These are phyloP conservation scores for Monosporascus sp. DNA, from an alignment of 2,329 filamentous ascomycete species.

Conservation along the genomic window DNA sequence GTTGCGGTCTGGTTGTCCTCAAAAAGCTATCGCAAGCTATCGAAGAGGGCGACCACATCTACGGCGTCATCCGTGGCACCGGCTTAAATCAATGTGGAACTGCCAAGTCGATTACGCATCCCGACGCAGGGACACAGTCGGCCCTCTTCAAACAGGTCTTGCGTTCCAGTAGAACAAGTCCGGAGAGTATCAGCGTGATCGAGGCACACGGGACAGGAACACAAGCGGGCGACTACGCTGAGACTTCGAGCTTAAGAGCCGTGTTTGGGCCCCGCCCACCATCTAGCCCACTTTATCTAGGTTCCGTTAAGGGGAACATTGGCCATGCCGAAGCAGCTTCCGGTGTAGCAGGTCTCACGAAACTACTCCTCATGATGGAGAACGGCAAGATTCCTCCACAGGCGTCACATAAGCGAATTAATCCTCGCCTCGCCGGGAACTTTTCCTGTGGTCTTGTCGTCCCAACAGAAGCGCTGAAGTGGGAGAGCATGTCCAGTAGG, in stretches of 20 bases:
- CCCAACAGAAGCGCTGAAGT: conserved; percentile 1
- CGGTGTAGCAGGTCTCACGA: conserved; percentile 19
- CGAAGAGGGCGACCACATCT: conserved; percentile 10
- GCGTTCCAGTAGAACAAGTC: conserved; percentile 49
- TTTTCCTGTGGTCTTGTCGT: conserved; percentile 1
- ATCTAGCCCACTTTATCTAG: conserved; percentile 37
- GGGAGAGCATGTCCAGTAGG: neutral
- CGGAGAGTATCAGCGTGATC: conserved; percentile 55
- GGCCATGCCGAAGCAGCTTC: conserved; percentile 23
- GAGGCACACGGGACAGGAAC: conserved; percentile 66
- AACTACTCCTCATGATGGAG: conserved; percentile 22
- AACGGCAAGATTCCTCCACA: conserved; percentile 16
- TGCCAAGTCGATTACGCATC: conserved; percentile 19
- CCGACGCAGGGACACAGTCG: conserved; percentile 12
- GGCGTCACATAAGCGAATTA: conserved; percentile 20
- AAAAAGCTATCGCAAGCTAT: conserved; percentile 9
- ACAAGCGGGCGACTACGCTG: conserved; percentile 58
- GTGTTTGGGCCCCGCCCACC: conserved; percentile 36
- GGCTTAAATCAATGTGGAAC: conserved; percentile 13
- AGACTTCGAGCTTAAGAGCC: conserved; percentile 36
- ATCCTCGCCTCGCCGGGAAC: conserved; percentile 13
- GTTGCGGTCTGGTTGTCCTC: conserved; percentile 7
- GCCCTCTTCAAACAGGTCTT: conserved; percentile 48
- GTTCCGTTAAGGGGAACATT: conserved; percentile 21
- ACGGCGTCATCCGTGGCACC: conserved; percentile 10